phyloP scores from a whole-genome alignment of 2,329 filamentous ascomycete genomes.

The Dactylellina leptospora region DNA sequence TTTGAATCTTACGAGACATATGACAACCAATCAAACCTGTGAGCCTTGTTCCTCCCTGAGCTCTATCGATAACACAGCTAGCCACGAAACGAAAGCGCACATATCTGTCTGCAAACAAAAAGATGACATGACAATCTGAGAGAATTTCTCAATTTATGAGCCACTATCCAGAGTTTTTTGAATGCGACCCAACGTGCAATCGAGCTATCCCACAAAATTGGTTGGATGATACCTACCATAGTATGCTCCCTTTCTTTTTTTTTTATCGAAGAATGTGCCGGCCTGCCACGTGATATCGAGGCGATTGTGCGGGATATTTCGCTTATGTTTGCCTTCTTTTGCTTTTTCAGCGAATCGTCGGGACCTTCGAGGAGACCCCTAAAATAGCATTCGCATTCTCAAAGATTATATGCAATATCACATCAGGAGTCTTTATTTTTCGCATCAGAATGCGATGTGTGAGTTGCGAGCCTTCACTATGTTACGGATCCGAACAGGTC shows the following conservation, averaged over 20 bases:
- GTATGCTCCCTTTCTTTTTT: too few species aligned
- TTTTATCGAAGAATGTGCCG: too few species aligned
- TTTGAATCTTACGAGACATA: slow-evolving; percentile 18
- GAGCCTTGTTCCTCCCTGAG: slow-evolving; percentile 17
- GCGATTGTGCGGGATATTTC: slow-evolving; percentile 37
- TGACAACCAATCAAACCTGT: slow-evolving; percentile 30
- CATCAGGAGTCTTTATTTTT: background rate
- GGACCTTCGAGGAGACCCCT: background rate
- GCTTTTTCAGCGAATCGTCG: slow-evolving; percentile 20
- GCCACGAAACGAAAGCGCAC: slow-evolving; percentile 50
- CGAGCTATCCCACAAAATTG: too few species aligned
- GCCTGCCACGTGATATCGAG: slow-evolving; percentile 48
- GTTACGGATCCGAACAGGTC: background rate
- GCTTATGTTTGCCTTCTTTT: slow-evolving; percentile 42
- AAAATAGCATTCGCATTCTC: slow-evolving; percentile 41
- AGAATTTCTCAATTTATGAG: slow-evolving; percentile 26
- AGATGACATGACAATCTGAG: slow-evolving; percentile 27
- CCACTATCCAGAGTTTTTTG: slow-evolving; percentile 6
- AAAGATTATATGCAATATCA: too few species aligned
- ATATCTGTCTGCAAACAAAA: slow-evolving; percentile 3
- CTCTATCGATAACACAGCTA: too few species aligned
- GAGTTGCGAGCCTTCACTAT: background rate
- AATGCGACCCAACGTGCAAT: background rate
- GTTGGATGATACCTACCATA: too few species aligned
- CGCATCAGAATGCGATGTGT: too few species aligned